Evolutionary conservation across 2,329 filamentous ascomycete genomes (phyloP).

Genomic region (Scedosporium aurantiacum): DNA sequence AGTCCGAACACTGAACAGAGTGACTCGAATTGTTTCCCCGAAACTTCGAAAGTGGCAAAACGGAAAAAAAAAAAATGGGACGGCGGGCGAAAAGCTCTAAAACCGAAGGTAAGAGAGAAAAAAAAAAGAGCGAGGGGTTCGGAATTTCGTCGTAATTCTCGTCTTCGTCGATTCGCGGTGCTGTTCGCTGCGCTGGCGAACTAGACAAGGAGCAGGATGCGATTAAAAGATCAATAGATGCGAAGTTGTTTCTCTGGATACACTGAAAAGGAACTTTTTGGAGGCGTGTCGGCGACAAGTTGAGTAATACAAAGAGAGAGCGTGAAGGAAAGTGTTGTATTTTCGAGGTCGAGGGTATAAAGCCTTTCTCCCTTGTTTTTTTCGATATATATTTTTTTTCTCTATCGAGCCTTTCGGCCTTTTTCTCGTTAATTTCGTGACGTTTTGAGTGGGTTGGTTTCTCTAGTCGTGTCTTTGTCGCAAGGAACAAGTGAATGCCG

Average conservation of each 20-base stretch:
- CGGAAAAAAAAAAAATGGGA: constrained; percentile 11
- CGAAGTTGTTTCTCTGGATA: background rate
- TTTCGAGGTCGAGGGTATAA: background rate
- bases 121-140: no score
- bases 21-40: background rate
- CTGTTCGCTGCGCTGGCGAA: no score
- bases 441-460: constrained; percentile 1
- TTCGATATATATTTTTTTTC: background rate
- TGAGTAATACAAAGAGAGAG: background rate
- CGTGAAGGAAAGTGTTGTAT: background rate
- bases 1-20: background rate
- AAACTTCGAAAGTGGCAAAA: constrained; percentile 3
- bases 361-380: background rate
- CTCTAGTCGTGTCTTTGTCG: constrained; percentile 3
- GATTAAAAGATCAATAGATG: background rate
- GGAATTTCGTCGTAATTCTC: no score
- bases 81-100: constrained; percentile 11
- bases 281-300: background rate
- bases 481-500: constrained; percentile 10
- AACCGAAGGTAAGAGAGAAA: constrained; percentile 9
- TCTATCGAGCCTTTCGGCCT: background rate
- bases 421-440: constrained; percentile 1
- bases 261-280: background rate
- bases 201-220: background rate
- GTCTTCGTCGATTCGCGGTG: no score